Base-by-base conservation (phyloP, 1,139 yeast genomes). In the Zygosaccharomyces pseudobailii region DNA sequence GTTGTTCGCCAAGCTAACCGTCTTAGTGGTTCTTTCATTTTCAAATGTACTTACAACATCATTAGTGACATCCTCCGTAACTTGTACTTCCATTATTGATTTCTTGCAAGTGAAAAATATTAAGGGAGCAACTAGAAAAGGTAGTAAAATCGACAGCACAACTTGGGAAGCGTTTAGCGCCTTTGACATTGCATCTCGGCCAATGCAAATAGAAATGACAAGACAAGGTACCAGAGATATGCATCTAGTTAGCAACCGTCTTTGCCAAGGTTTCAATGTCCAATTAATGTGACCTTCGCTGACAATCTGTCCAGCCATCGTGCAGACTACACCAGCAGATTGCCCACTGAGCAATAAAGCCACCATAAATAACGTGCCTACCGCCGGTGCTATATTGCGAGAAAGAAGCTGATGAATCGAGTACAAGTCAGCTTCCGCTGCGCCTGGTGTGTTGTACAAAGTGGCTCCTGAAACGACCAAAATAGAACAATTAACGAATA, bases 231-330 rank as follows among this genome's bases (percentile, higher is more conserved):
- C 62, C 43, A 87, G 80, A 0, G 94, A 81, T 50, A 87, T 79
- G 17, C 76, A 68, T 67, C 95, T 74, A 0, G 95, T 87, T 20
- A 80, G 73, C 3, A 87, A 62, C 57, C 95, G 72, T 63, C 95
- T 74, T 41, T 82, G 61, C 95, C 95, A 87, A 4, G 95, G 95
- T 55, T 71, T 74, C 40, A 84, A 63, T 17, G 77, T 77, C 94
- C 95, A 86, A 51, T 80, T 77, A 38, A 87, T 75, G 61, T 85
- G 88, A 1, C 95, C 95, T 64, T 87, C 95, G 55, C 87, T 76
- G 3, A 87, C 89, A 57, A 87, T 83, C 63, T 87, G 95, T 7
- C 95, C 95, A 0, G 94, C 87, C 67, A 87, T 83, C 0, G 95
- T 87, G 63, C 95, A 87, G 1, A 87, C 90, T 49, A 87, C 82